Evolutionary conservation across 75 land plant species (phyloP).

Genomic region (Picea sitchensis): DNA sequence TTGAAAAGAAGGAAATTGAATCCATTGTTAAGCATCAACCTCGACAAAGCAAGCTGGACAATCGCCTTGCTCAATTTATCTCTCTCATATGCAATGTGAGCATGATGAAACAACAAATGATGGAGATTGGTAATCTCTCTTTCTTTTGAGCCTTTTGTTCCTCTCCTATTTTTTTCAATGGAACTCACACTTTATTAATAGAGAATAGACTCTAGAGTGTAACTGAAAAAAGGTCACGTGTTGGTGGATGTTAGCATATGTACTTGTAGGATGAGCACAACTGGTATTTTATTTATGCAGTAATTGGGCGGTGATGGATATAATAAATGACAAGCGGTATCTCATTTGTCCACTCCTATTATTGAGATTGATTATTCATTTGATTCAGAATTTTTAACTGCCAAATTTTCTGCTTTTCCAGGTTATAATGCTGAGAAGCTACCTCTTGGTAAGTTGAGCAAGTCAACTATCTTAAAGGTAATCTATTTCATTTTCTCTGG

Average conservation of each 20-base stretch:
- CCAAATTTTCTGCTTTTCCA: slow-evolving; percentile 9
- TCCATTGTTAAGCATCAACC: slow-evolving; percentile 22
- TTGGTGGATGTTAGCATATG: neutral
- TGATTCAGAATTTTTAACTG: too few relatives aligned
- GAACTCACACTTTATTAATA: neutral
- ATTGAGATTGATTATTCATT: too few relatives aligned
- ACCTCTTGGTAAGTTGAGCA: slow-evolving; percentile 97
- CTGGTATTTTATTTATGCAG: neutral
- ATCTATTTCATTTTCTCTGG: neutral
- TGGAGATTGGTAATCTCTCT: slow-evolving; percentile 73
- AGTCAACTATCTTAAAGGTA: slow-evolving; percentile 92
- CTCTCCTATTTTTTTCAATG: neutral
- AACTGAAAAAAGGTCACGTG: too few relatives aligned
- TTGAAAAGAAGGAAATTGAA: slow-evolving; percentile 10
- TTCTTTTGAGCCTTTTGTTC: neutral
- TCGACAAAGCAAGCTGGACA: slow-evolving; percentile 61
- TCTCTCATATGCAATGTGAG: slow-evolving; percentile 77
- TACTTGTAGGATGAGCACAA: neutral
- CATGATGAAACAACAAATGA: slow-evolving; percentile 98
- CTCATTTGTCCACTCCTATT: too few relatives aligned
- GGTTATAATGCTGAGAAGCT: slow-evolving; percentile 92
- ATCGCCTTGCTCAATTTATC: slow-evolving; percentile 65
- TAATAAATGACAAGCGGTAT: too few relatives aligned
- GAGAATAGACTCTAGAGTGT: neutral
- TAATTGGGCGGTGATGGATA: neutral